Conservation (phyloP, 495 filamentous ascomycete genomes). For the Penicillium goetzii region DNA sequence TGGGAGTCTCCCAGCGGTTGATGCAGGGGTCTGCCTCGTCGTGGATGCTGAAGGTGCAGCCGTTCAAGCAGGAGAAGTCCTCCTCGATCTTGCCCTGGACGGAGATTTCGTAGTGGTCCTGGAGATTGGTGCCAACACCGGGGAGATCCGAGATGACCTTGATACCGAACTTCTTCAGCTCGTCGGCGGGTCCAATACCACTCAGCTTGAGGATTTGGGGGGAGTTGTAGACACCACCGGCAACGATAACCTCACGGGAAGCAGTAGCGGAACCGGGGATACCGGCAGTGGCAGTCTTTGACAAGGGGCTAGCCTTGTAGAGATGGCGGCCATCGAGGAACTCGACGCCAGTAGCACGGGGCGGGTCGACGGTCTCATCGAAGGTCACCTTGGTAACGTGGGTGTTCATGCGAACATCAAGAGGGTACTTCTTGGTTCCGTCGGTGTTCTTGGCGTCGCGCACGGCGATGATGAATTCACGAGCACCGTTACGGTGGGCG, state of each 20-base stretch:
- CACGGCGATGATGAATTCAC: slow-evolving; percentile 57
- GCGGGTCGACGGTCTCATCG: slow-evolving; percentile 44
- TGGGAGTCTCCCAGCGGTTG: slow-evolving; percentile 39
- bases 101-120: slow-evolving; percentile 63
- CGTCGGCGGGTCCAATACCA: slow-evolving; percentile 58
- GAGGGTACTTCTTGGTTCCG: slow-evolving; percentile 56
- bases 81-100: slow-evolving; percentile 48
- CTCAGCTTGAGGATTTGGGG: slow-evolving; percentile 67
- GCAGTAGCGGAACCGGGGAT: slow-evolving; percentile 51
- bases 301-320: slow-evolving; percentile 60
- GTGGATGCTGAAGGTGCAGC: slow-evolving; percentile 17
- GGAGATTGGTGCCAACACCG: slow-evolving; percentile 68
- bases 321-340: slow-evolving; percentile 63
- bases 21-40: slow-evolving; percentile 16
- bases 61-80: slow-evolving; percentile 42
- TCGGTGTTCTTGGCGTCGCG: slow-evolving; percentile 52
- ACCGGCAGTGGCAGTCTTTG: slow-evolving; percentile 32
- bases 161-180: slow-evolving; percentile 54
- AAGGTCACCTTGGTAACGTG: slow-evolving; percentile 67
- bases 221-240: slow-evolving; percentile 63
- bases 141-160: slow-evolving; percentile 57
- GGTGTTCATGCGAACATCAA: slow-evolving; percentile 61
- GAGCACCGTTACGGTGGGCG: slow-evolving; percentile 50
- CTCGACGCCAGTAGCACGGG: slow-evolving; percentile 64
- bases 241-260: slow-evolving; percentile 59